A percentile compares a stretch with the other conserved stretches of the same genome.
These are phyloP conservation scores for Tetraselmis chui DNA, from an alignment of 139 green algal species.

Conservation along the genomic window DNA sequence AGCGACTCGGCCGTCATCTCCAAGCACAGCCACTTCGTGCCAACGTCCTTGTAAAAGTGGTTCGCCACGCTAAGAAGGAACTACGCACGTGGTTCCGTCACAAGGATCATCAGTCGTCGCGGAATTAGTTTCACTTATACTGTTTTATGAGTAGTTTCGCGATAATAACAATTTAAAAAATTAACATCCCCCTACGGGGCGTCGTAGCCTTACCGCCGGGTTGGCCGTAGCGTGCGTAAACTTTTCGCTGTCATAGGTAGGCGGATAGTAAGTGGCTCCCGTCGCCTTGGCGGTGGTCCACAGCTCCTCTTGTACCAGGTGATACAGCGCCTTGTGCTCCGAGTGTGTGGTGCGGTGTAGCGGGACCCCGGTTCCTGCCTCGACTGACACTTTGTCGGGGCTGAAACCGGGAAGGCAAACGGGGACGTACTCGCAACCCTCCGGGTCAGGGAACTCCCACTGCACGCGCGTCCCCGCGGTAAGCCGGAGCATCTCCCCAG, in stretches of 20 bases:
- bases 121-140: too few relatives aligned
- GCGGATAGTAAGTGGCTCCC: slow-evolving; percentile 10
- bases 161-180: too few relatives aligned
- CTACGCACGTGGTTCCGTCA: too few relatives aligned
- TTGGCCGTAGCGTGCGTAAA: slow-evolving; percentile 20
- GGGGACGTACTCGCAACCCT: slow-evolving; percentile 2
- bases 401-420: neutral
- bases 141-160: too few relatives aligned
- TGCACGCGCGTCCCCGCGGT: neutral
- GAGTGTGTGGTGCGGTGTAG: neutral
- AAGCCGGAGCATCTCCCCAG: neutral
- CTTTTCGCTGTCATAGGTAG: slow-evolving; percentile 10
- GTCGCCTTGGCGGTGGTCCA: neutral
- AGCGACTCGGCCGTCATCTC: slow-evolving; percentile 6
- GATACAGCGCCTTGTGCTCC: slow-evolving; percentile 9
- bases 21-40: slow-evolving; percentile 1
- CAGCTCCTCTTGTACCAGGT: slow-evolving; percentile 10
- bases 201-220: neutral
- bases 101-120: too few relatives aligned
- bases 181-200: too few relatives aligned
- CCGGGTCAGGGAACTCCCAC: slow-evolving; percentile 1
- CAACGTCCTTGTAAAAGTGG: slow-evolving; percentile 14
- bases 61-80: slow-evolving; percentile 12
- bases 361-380: neutral
- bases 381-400: neutral